phyloP scores from a whole-genome alignment of 1,284 basidiomycete species.

The Moesziomyces sp. region DNA sequence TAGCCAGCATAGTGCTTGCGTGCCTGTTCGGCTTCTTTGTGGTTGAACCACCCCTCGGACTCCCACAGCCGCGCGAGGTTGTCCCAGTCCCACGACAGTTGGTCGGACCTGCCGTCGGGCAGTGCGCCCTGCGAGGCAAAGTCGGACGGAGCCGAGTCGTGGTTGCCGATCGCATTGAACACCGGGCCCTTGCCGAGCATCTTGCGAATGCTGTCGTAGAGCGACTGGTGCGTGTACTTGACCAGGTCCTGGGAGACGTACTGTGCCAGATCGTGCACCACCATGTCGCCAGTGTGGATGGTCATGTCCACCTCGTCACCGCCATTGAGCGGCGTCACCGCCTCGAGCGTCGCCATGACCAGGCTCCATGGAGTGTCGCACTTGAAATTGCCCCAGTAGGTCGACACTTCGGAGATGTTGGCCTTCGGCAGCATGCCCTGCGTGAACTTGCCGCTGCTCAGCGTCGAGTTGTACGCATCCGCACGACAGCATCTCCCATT shows the following conservation, averaged over 20 bases:
- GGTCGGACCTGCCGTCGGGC: conserved; percentile 55
- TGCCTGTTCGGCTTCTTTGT: conserved; percentile 74
- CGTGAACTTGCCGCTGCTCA: conserved; percentile 67
- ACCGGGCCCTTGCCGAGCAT: conserved; percentile 59
- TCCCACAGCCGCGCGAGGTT: conserved; percentile 56
- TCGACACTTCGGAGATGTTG: conserved; percentile 53
- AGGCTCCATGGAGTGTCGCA: conserved; percentile 80
- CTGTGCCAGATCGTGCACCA: conserved; percentile 70
- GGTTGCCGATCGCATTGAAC: conserved; percentile 65
- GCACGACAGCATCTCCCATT: conserved; percentile 78
- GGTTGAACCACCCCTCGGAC: conserved; percentile 76
- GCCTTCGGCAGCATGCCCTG: conserved; percentile 36
- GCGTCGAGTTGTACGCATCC: conserved; percentile 72
- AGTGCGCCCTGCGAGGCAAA: conserved; percentile 49
- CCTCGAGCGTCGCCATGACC: conserved; percentile 74
- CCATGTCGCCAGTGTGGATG: conserved; percentile 80
- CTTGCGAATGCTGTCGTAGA: conserved; percentile 57
- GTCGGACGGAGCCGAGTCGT: conserved; percentile 63
- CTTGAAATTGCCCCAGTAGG: conserved; percentile 65
- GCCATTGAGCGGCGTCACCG: conserved; percentile 77
- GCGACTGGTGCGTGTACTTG: conserved; percentile 62
- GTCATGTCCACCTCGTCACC: conserved; percentile 75
- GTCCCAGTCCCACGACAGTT: conserved; percentile 65
- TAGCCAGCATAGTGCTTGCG: conserved; percentile 80
- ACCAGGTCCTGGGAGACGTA: conserved; percentile 63